These are phyloP conservation scores for Ceriops tagal DNA, from an alignment of 345 rosid genomes.

Conservation along the genomic window DNA sequence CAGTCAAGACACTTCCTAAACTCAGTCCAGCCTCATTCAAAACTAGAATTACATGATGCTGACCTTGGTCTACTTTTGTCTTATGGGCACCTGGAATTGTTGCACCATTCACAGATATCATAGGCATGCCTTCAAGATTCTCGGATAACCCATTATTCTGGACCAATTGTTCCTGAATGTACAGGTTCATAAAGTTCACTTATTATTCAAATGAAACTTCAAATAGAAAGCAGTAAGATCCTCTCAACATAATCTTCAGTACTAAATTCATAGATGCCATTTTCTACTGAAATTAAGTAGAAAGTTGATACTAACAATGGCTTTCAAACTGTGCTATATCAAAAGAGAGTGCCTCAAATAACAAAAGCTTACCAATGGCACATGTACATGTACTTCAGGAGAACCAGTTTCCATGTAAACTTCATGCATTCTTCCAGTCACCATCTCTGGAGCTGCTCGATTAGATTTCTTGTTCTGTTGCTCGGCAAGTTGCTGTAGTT, in stretches of 20 bases:
- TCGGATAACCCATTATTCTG: conserved; percentile 32
- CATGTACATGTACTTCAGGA: conserved; percentile 28
- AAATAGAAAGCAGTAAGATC: conserved; percentile 4
- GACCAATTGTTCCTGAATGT: conserved; percentile 39
- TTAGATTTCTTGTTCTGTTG: conserved; percentile 55
- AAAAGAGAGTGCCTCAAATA: conserved; percentile 10
- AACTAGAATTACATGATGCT: conserved; percentile 14
- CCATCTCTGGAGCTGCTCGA: conserved; percentile 33
- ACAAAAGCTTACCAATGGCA: conserved; percentile 32
- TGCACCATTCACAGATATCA: conserved; percentile 30
- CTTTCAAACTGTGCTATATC: conserved; percentile 6
- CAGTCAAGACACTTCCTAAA: conserved; percentile 10
- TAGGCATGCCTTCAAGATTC: conserved; percentile 28
- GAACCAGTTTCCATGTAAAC: conserved; percentile 27
- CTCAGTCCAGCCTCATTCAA: conserved; percentile 4
- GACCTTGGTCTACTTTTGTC: conserved; percentile 49
- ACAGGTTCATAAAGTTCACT: conserved; percentile 9
- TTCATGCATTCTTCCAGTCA: conserved; percentile 31
- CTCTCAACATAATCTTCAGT: neutral
- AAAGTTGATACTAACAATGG: neutral
- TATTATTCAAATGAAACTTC: neutral
- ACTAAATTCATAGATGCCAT: conserved; percentile 9
- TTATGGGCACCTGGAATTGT: conserved; percentile 29
- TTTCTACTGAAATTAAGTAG: neutral
- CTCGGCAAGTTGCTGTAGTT: conserved; percentile 79